Base-by-base conservation (phyloP, 1,139 yeast species). In the Kurtzmaniella natalensis region DNA sequence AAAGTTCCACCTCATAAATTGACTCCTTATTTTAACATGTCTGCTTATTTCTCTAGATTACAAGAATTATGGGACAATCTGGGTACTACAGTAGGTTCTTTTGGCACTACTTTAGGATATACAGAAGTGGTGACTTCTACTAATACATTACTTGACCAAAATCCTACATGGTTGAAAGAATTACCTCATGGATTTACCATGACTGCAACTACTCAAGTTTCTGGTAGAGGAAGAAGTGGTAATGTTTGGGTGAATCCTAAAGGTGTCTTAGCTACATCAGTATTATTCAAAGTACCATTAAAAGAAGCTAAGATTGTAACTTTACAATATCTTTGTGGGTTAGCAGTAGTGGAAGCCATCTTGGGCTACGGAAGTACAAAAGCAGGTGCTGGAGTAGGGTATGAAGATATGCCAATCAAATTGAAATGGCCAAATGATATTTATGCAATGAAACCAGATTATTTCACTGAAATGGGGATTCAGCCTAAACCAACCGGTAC, bases 361-460 rank as follows among this genome's bases (percentile, higher is more conserved):
- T 58, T 76, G 27, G 66, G 76, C 2, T 79, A 87, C 48, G 72
- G 71, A 2, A 80, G 78, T 23, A 35, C 39, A 1, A 56, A 53
- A 5, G 61, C 69, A 2, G 68, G 71, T 4, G 36, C 42, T 15
- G 64, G 66, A 1, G 66, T 68, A 0, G 88, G 86, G 0, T 84
- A 79, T 52, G 79, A 76, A 25, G 81, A 78, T 35, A 59, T 92
- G 47, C 97, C 96, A 0, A 68, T 89, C 8, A 72, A 77, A 37
- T 72, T 94, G 41, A 94, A 94, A 53, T 94, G 99, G 99, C 99
- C 99, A 5, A 94, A 94, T 53, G 99, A 94, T 57, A 65, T 92
- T 11, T 94, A 86, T 53, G 77, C 82, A 5, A 57, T 79, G 46
- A 78, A 76, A 41, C 94, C 95, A 0, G 78, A 78, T 34, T 75